phyloP scores from a whole-genome alignment of 495 filamentous ascomycete genomes.

The Penicillium malachiteum region DNA sequence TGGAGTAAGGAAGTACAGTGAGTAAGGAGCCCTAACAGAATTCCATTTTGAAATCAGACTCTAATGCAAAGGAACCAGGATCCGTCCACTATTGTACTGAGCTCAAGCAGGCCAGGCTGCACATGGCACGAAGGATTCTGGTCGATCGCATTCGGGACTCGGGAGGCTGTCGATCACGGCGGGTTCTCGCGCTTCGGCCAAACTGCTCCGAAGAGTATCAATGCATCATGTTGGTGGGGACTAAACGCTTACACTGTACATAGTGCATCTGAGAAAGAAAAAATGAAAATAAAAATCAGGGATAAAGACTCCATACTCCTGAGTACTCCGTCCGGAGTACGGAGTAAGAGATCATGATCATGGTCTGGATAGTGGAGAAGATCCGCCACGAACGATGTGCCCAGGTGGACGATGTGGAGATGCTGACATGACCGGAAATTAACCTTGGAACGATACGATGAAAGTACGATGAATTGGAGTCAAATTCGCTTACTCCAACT shows the following conservation, averaged over 20 bases:
- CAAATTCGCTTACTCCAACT: neutral
- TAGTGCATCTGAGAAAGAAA: neutral
- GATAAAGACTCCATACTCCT: no score
- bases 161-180: slow-evolving; percentile 2
- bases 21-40: no score
- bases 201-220: slow-evolving; percentile 4
- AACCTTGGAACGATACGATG: slow-evolving; percentile 1
- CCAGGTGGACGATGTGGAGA: slow-evolving; percentile 1
- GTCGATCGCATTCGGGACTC: slow-evolving; percentile 2
- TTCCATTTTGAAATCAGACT: no score
- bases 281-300: neutral
- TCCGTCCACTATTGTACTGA: neutral
- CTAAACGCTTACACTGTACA: neutral
- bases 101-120: neutral
- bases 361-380: neutral
- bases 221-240: neutral
- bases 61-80: neutral
- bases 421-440: neutral
- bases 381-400: neutral
- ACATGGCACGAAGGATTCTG: neutral
- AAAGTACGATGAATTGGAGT: slow-evolving; percentile 18
- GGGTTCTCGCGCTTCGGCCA: slow-evolving; percentile 2
- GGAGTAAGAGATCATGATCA: neutral
- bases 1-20: no score
- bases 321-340: no score